Conservation (phyloP, 1,139 yeast species). For the Suhomyces bokatorum region DNA sequence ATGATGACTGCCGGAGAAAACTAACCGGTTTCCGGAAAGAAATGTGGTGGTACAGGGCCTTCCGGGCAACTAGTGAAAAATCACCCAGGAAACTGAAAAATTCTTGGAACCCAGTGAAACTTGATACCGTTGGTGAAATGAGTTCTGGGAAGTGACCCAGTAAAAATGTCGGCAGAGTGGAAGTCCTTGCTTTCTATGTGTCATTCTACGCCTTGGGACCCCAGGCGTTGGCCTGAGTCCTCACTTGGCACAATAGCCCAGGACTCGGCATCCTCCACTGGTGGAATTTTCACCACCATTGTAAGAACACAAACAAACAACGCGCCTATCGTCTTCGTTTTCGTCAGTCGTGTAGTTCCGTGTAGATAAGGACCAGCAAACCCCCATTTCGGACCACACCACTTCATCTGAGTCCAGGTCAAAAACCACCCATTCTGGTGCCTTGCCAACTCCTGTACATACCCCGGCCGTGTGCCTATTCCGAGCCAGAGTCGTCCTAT, state of each 20-base stretch:
- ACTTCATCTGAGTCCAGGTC: neutral
- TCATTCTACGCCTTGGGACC: neutral
- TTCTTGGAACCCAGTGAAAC: neutral
- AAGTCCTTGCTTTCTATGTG: no score
- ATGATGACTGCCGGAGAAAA: no score
- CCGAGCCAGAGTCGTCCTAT: no score
- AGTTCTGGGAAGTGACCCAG: no score
- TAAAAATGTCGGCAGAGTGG: no score
- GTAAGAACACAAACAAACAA: slow-evolving; percentile 1
- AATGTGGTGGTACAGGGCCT: no score
- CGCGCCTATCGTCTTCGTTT: neutral
- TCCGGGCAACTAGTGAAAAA: no score
- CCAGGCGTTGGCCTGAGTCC: neutral
- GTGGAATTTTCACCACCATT: neutral
- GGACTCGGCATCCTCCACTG: neutral
- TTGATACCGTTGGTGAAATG: no score
- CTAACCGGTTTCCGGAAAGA: no score
- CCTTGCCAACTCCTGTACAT: no score
- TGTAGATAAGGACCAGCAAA: slow-evolving; percentile 1
- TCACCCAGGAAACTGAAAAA: neutral
- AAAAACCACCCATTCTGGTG: no score
- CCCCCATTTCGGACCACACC: neutral
- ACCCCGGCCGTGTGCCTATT: no score
- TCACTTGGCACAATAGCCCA: neutral
- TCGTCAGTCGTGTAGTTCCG: neutral